Percentiles rank a stretch among this genome's conserved stretches.
These are phyloP conservation scores for Haplosporangium sp. DNA, from an alignment of 371 early-diverging fungal genomes.

Conservation along the genomic window DNA sequence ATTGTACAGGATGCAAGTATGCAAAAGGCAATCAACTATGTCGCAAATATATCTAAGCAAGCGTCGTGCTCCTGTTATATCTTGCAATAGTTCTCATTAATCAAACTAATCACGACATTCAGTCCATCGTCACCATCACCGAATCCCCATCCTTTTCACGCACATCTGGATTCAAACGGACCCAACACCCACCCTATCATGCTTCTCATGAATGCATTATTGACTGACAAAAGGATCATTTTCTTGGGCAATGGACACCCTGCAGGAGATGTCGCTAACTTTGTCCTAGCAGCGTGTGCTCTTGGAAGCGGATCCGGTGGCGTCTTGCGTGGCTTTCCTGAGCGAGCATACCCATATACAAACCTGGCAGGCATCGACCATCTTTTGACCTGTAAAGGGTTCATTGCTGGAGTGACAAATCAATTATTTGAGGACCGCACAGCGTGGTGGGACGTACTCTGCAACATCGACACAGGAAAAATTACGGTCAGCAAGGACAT, in stretches of 20 bases:
- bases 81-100: conserved; percentile 77
- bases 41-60: too few relatives aligned
- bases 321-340: conserved; percentile 86
- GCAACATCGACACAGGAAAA: conserved; percentile 91
- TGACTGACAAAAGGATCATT: conserved; percentile 93
- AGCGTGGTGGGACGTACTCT: conserved; percentile 96
- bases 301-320: conserved; percentile 91
- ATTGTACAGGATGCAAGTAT: not conserved
- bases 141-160: conserved; percentile 80
- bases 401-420: conserved; percentile 97
- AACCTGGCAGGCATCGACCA: conserved; percentile 88
- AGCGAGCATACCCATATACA: conserved; percentile 93
- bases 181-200: conserved; percentile 87
- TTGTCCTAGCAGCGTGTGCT: conserved; percentile 91
- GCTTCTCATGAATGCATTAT: conserved; percentile 85
- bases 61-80: not conserved
- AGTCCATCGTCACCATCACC: conserved; percentile 60
- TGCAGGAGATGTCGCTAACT: conserved; percentile 93
- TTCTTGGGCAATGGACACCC: conserved; percentile 93
- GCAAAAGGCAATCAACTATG: too few relatives aligned
- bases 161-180: conserved; percentile 88
- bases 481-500: conserved; percentile 90
- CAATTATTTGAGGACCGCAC: conserved; percentile 93
- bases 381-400: conserved; percentile 86
- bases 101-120: conserved; percentile 80